phyloP scores from a whole-genome alignment of 1,284 basidiomycete genomes.

The Peniophora sp. region DNA sequence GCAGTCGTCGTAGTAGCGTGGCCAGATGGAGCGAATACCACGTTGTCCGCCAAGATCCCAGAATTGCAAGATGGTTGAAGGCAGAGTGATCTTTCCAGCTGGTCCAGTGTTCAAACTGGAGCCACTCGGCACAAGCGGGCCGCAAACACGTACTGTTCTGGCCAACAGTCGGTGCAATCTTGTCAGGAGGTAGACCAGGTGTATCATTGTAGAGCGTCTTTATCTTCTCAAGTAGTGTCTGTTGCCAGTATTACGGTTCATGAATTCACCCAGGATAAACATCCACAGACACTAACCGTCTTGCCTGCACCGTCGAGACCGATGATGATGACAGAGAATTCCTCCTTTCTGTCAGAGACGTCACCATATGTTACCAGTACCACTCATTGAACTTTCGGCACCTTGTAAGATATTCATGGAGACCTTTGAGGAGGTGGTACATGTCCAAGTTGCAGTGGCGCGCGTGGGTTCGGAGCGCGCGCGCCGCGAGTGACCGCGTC shows the following conservation, averaged over 20 bases:
- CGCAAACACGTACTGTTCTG: slow-evolving; percentile 73
- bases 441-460: slow-evolving; percentile 28
- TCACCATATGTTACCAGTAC: no score
- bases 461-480: slow-evolving; percentile 1
- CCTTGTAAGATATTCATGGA: slow-evolving; percentile 84
- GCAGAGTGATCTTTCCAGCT: slow-evolving; percentile 84
- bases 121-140: not conserved
- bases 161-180: slow-evolving; percentile 90
- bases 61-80: slow-evolving; percentile 88
- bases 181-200: slow-evolving; percentile 78
- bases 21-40: slow-evolving; percentile 89
- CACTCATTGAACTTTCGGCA: slow-evolving; percentile 24
- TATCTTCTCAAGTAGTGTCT: slow-evolving; percentile 89
- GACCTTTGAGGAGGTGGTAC: slow-evolving; percentile 88
- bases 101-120: not conserved
- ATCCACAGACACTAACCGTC: slow-evolving; percentile 49
- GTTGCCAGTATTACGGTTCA: slow-evolving; percentile 4
- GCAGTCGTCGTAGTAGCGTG: slow-evolving; percentile 88
- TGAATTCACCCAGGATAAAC: not conserved
- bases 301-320: slow-evolving; percentile 88
- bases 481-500: slow-evolving; percentile 3
- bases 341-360: slow-evolving; percentile 61
- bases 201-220: slow-evolving; percentile 85
- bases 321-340: slow-evolving; percentile 90
- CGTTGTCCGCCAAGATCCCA: slow-evolving; percentile 92